phyloP scores from a whole-genome alignment of 371 early-diverging fungal genomes.

The Rhizomucor pusillus region DNA sequence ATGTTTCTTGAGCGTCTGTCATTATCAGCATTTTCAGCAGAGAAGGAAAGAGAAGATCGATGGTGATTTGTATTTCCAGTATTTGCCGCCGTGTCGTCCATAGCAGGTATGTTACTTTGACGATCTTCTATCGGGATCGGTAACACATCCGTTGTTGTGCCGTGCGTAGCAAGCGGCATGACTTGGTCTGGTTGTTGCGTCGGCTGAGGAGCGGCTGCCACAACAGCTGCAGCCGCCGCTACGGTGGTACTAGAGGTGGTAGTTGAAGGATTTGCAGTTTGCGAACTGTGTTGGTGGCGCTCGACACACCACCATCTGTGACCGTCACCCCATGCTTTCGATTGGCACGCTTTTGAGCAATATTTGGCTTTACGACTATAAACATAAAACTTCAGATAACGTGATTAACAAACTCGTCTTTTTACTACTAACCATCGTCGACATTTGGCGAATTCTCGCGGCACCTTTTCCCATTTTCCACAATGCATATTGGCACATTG shows the following conservation, averaged over 20 bases:
- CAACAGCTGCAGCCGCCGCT: conserved; percentile 15
- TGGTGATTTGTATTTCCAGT: not conserved
- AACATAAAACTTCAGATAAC: not conserved
- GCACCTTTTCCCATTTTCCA: conserved; percentile 69
- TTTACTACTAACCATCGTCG: conserved; percentile 53
- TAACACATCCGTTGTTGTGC: conserved; percentile 14
- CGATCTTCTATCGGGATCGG: conserved; percentile 18
- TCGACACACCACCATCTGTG: conserved; percentile 80
- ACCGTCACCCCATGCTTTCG: conserved; percentile 72
- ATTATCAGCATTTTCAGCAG: not conserved
- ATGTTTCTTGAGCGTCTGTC: conserved; percentile 1
- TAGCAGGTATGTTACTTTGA: conserved; percentile 7
- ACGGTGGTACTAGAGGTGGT: conserved; percentile 13
- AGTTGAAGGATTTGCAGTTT: conserved; percentile 13
- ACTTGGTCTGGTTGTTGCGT: conserved; percentile 17
- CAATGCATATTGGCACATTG: conserved; percentile 75
- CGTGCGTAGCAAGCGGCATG: conserved; percentile 16
- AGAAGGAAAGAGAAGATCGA: not conserved
- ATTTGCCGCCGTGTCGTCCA: not conserved
- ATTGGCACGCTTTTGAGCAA: conserved; percentile 72
- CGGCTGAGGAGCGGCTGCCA: conserved; percentile 14
- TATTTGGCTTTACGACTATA: conserved; percentile 70
- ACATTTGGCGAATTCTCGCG: conserved; percentile 77
- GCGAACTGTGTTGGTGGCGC: conserved; percentile 35
- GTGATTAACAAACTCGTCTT: not conserved